Evolutionary conservation across 371 early-diverging fungal genomes (phyloP).

Genomic region (Nematocida sp.): DNA sequence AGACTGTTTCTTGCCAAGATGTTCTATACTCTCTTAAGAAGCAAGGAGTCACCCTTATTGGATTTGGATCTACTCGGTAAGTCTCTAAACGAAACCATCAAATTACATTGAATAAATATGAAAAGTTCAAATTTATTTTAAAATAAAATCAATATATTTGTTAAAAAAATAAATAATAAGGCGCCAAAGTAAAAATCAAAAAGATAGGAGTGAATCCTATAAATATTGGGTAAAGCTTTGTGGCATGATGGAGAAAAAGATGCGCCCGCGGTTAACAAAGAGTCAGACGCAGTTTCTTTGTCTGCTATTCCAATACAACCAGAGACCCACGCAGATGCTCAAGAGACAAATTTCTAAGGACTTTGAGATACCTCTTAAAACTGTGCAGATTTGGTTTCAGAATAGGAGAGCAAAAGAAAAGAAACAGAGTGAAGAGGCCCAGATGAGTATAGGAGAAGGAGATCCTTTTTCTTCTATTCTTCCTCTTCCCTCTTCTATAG

Average conservation of each 20-base stretch:
- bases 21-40: constrained; percentile 94
- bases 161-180: too few species aligned
- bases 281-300: constrained; percentile 35
- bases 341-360: constrained; percentile 30
- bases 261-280: background rate
- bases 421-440: background rate
- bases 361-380: constrained; percentile 51
- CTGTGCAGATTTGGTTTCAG: constrained; percentile 66
- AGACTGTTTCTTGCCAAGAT: constrained; percentile 85
- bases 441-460: too few species aligned
- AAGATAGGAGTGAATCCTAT: too few species aligned
- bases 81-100: too few species aligned
- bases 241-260: too few species aligned
- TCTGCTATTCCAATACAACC: constrained; percentile 15
- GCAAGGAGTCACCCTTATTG: constrained; percentile 76
- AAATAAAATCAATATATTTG: too few species aligned
- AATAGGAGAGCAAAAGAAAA: constrained; percentile 62
- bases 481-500: too few species aligned
- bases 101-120: too few species aligned
- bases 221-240: too few species aligned
- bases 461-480: too few species aligned
- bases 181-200: too few species aligned
- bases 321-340: background rate
- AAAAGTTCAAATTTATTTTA: too few species aligned
- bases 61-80: constrained; percentile 62